Evolutionary conservation across 768 basidiomycete genomes (phyloP), one percentile per base, ranked within the genome.

Genomic region (Floccularia luteovirens): DNA sequence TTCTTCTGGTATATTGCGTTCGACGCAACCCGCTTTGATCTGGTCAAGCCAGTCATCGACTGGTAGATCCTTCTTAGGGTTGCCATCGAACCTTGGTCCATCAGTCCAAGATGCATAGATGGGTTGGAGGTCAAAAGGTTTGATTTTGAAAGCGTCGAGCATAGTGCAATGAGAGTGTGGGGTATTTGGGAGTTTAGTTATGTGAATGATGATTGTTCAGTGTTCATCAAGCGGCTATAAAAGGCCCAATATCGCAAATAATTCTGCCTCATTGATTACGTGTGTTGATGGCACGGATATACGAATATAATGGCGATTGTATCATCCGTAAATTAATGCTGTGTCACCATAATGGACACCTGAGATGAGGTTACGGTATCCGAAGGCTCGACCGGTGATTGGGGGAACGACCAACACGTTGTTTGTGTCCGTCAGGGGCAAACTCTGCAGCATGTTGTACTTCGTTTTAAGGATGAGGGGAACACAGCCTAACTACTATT

Each of bases 91-190:
- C 39, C 64, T 63, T 17, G 86, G 83, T 0, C 74, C 77, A 43
- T 81, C 69, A 24, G 60, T 64, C 86, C 86, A 89, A 14, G 74
- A 59, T 12, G 70, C 72, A 49, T 68, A 75, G 46, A 85, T 55
- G 17, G 84, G 81, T 47, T 78, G 74, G 47, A 88, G 74, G 64
- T 87, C 75, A 53, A 79, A 86, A 14, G 79, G 74, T 50, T 86
- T 86, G 55, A 85, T 68, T 62, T 82, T 86, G 74, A 89, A 88
- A 40, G 80, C 82, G 53, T 78, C 77, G 23, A 87, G 72, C 69
- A 87, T 75, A 20, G 39, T 53, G 33, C 42, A 36, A 31, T 37
- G 33, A 33, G 39, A 38, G 36, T 38, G 40, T 40, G 16, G 21
- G 24, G 7, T 36, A 32, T 16, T 38, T 42, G 31, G 17, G 38